These are phyloP conservation scores for Marchantia polymorpha DNA, from an alignment of 225 moss, liverwort and hornwort genomes.

Conservation along the genomic window DNA sequence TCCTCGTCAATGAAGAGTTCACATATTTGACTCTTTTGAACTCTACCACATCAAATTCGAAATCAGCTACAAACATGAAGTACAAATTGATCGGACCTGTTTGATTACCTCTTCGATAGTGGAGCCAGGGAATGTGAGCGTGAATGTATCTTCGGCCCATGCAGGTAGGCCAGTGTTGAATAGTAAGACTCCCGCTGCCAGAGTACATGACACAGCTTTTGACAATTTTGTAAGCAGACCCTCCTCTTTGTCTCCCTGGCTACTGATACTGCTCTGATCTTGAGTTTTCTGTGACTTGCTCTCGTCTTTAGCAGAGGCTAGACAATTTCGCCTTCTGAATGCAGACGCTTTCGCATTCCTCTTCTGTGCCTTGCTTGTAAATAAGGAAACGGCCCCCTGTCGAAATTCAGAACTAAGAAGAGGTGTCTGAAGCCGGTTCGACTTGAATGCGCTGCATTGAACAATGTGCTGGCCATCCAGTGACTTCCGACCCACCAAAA, in stretches of 20 bases:
- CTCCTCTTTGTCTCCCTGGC: neutral
- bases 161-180: slow-evolving; percentile 51
- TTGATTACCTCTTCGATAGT: slow-evolving; percentile 57
- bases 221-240: slow-evolving; percentile 23
- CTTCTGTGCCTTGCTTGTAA: neutral
- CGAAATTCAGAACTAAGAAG: slow-evolving; percentile 13
- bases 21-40: too few species aligned
- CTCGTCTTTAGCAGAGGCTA: slow-evolving; percentile 20
- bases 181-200: slow-evolving; percentile 60
- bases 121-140: slow-evolving; percentile 82
- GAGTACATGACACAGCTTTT: slow-evolving; percentile 35
- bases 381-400: neutral
- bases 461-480: neutral
- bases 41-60: neutral
- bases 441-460: slow-evolving; percentile 1
- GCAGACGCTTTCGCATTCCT: neutral
- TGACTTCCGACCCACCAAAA: neutral
- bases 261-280: neutral
- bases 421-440: neutral
- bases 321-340: neutral
- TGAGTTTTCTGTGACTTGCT: neutral
- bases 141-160: slow-evolving; percentile 55
- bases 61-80: neutral
- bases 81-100: too few species aligned
- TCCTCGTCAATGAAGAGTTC: too few species aligned